These are phyloP conservation scores for Meredithiella fracta DNA, from an alignment of 2,329 filamentous ascomycete species.

Conservation along the genomic window DNA sequence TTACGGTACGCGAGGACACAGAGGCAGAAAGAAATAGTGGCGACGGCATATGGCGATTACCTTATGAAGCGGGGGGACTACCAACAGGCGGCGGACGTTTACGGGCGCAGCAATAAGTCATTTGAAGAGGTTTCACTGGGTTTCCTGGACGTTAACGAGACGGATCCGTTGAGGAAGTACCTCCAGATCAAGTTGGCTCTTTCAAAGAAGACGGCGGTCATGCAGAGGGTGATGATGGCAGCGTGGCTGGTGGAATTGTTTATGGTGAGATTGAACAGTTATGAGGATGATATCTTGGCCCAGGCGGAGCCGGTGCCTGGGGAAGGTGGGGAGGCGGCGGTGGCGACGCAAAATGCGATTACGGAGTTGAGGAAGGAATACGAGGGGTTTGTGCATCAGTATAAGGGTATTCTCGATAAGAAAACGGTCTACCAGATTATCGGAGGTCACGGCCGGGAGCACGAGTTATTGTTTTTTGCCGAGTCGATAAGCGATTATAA, in stretches of 20 bases:
- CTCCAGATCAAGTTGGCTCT: constrained; percentile 66
- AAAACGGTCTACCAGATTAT: constrained; percentile 94
- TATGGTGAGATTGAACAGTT: constrained; percentile 88
- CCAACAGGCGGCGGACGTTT: constrained; percentile 71
- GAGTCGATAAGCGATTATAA: constrained; percentile 80
- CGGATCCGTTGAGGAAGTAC: constrained; percentile 82
- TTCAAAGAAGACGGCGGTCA: constrained; percentile 66
- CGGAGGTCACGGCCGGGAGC: constrained; percentile 84
- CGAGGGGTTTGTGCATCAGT: constrained; percentile 69
- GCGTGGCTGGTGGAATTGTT: constrained; percentile 92
- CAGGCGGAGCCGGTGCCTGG: constrained; percentile 53
- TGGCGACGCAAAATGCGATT: constrained; percentile 58
- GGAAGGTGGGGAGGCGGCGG: constrained; percentile 52
- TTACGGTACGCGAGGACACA: constrained; percentile 67
- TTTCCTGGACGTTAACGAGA: constrained; percentile 78
- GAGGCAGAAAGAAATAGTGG: constrained; percentile 75
- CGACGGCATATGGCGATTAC: constrained; percentile 80
- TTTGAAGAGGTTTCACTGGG: constrained; percentile 90
- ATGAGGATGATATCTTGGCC: constrained; percentile 87
- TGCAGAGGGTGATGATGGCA: constrained; percentile 92
- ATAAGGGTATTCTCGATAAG: constrained; percentile 74
- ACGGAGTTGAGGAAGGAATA: constrained; percentile 59
- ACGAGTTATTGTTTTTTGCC: constrained; percentile 82
- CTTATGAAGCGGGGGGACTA: constrained; percentile 68
- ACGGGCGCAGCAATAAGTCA: constrained; percentile 88